phyloP scores from a whole-genome alignment of 768 basidiomycete species.

The Panellus pusillus region DNA sequence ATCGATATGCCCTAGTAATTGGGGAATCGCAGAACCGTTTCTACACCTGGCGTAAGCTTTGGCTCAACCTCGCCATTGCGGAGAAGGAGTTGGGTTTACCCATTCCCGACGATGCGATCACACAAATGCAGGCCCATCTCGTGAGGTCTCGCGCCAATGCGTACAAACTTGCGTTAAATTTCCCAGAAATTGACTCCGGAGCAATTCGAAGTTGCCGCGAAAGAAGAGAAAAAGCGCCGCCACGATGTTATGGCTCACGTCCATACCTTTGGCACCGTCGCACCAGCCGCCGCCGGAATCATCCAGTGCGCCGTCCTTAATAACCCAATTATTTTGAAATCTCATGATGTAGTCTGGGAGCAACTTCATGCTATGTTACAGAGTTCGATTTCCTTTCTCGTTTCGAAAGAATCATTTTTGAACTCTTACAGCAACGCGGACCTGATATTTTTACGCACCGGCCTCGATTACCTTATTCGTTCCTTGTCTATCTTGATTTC shows the following conservation, averaged over 20 bases:
- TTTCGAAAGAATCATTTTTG: not conserved
- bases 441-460: constrained; percentile 92
- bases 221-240: constrained; percentile 94
- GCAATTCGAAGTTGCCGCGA: constrained; percentile 89
- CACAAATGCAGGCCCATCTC: constrained; percentile 92
- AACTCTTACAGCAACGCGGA: constrained; percentile 80
- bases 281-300: constrained; percentile 93
- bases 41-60: constrained; percentile 91
- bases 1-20: not conserved
- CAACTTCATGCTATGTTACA: constrained; percentile 98
- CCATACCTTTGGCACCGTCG: constrained; percentile 92
- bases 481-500: constrained; percentile 92
- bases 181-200: constrained; percentile 75
- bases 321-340: not conserved
- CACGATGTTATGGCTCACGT: constrained; percentile 99
- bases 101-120: constrained; percentile 87
- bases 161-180: constrained; percentile 2
- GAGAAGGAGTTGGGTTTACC: constrained; percentile 94
- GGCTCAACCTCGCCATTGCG: constrained; percentile 95
- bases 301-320: constrained; percentile 67
- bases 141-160: constrained; percentile 41
- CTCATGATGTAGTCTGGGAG: constrained; percentile 64
- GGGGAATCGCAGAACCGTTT: constrained; percentile 73
- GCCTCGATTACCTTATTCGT: constrained; percentile 77
- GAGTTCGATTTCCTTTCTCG: constrained; percentile 60